These are phyloP conservation scores for Gymnopilus junonius DNA, from an alignment of 768 basidiomycete genomes.

Conservation along the genomic window DNA sequence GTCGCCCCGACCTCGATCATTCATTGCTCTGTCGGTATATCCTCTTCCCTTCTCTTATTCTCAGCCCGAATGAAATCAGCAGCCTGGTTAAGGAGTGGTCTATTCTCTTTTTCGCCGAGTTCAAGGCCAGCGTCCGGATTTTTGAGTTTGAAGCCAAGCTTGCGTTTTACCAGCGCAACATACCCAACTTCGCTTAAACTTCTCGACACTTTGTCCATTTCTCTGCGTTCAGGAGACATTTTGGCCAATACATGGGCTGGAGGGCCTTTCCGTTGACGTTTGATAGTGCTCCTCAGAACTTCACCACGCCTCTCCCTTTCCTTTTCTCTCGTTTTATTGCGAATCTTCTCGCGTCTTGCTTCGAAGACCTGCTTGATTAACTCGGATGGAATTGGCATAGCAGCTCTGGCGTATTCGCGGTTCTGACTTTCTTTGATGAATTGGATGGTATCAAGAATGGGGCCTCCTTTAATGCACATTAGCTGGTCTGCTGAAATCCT, in stretches of 20 bases:
- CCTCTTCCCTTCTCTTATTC: constrained; percentile 28
- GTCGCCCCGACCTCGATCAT: background rate
- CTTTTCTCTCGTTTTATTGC: constrained; percentile 67
- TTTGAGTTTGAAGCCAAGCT: constrained; percentile 53
- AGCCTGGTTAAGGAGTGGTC: constrained; percentile 30
- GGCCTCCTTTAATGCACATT: constrained; percentile 33
- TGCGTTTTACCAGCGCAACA: constrained; percentile 64
- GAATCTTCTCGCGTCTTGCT: constrained; percentile 63
- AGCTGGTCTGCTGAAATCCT: background rate
- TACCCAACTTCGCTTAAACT: constrained; percentile 72
- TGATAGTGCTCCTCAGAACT: constrained; percentile 49
- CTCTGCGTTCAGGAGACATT: constrained; percentile 54
- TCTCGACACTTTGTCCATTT: constrained; percentile 54
- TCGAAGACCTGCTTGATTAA: constrained; percentile 52
- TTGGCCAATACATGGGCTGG: constrained; percentile 62
- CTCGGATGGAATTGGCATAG: constrained; percentile 47
- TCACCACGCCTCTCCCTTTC: constrained; percentile 70
- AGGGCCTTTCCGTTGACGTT: constrained; percentile 55
- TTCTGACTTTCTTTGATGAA: constrained; percentile 37
- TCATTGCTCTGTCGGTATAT: background rate
- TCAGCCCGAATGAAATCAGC: constrained; percentile 29
- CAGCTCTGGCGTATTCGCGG: constrained; percentile 46
- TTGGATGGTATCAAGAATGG: constrained; percentile 34
- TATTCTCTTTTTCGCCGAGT: constrained; percentile 34
- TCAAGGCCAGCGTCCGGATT: constrained; percentile 40